Base-by-base conservation (phyloP, 768 basidiomycete species). In the Termitomyces sp. region DNA sequence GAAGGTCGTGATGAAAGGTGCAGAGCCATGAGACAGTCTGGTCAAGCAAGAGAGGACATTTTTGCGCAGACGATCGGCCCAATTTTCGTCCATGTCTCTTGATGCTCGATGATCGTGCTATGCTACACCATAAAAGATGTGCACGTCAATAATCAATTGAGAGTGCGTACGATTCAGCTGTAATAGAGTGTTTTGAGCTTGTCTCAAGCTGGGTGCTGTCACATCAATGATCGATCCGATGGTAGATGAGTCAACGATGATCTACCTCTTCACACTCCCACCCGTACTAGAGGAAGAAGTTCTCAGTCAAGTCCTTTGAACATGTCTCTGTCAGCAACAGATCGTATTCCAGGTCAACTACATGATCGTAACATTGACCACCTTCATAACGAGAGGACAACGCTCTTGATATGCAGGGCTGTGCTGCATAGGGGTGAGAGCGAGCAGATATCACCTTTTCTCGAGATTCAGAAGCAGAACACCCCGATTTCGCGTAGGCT, bases 1-100 rank as follows among this genome's bases (percentile, higher is more conserved):
- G 65, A 94, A 94, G 0, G 84, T 84, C 10, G 83, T 75, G 39
- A 94, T 85, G 66, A 94, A 89, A 8, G 92, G 87, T 3, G 89
- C 78, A 0, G 89, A 84, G 7, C 77, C 78, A 72, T 93, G 90
- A 0, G 87, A 75, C 13, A 86, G 66, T 39, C 70, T 80, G 7
- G 83, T 88, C 39, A 92, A 67, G 33, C 66, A 61, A 3, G 61
- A 51, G 26, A 68, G 44, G n/a, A 70, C 31, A 33, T 62, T 64
- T 36, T 54, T 49, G 36, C 60, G 61, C 8, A 62, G 44, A 34
- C 15, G 12, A 29, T 29, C 10, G 3, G 13, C 37, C 51, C 51
- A 45, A 33, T 51, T 42, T 39, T 52, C 33, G n/a, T 48, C 37
- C 37, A 52, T 52, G n/a, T 28, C 15, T 15, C 26, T 28, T 29